phyloP scores from a whole-genome alignment of 2,329 filamentous ascomycete genomes.

The Arthrinium puccinioides region DNA sequence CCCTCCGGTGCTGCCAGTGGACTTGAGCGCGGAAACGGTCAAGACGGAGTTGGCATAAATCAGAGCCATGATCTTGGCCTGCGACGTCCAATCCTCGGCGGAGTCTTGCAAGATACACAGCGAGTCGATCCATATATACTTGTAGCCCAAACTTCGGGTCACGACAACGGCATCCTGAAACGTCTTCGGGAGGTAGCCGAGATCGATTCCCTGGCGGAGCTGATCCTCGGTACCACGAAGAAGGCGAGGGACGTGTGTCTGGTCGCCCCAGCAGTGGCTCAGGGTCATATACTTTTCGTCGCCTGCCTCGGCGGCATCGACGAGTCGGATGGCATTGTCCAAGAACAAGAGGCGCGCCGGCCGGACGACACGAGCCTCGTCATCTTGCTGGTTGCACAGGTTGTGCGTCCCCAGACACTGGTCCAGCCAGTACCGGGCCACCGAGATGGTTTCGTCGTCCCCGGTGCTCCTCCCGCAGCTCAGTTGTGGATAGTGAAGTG shows the following conservation, averaged over 20 bases:
- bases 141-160: constrained; percentile 1
- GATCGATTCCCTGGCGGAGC: not conserved
- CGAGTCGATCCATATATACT: constrained; percentile 8
- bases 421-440: not conserved
- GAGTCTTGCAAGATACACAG: constrained; percentile 8
- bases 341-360: constrained; percentile 1
- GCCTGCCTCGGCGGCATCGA: not conserved
- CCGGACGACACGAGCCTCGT: constrained; percentile 1
- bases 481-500: not conserved
- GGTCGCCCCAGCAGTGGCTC: constrained; percentile 4
- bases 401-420: not conserved
- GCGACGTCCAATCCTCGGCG: constrained; percentile 1
- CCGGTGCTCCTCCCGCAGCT: constrained; percentile 2
- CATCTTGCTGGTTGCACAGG: not conserved
- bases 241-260: not conserved
- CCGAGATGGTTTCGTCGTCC: not conserved
- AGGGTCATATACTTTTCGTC: not conserved
- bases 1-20: not conserved
- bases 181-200: constrained; percentile 3
- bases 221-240: not conserved
- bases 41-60: constrained; percentile 5
- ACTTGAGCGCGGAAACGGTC: constrained; percentile 5
- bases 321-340: not conserved
- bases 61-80: constrained; percentile 5
- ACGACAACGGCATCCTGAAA: constrained; percentile 5